These are phyloP conservation scores for Bimuria novae-zelandiae DNA, from an alignment of 2,329 filamentous ascomycete species.

Conservation along the genomic window DNA sequence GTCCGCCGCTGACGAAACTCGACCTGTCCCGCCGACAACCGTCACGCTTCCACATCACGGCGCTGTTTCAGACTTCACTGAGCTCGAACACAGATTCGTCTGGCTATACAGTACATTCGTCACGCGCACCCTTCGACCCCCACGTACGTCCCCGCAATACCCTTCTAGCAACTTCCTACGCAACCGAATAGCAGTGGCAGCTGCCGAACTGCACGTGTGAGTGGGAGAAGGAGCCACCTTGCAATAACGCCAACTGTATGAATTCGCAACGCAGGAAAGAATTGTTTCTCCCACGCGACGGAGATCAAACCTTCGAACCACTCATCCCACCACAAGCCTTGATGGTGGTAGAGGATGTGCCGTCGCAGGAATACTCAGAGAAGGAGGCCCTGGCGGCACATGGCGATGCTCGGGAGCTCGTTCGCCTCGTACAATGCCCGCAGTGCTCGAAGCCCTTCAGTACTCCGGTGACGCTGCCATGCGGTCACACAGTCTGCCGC, in stretches of 20 bases:
- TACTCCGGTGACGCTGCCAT: constrained; percentile 76
- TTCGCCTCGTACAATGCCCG: constrained; percentile 78
- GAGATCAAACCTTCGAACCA: constrained; percentile 38
- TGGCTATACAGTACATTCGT: background rate
- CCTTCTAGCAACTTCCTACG: constrained; percentile 13
- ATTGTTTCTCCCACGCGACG: constrained; percentile 38
- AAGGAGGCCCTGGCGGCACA: constrained; percentile 52
- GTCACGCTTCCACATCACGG: background rate
- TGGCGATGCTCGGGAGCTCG: constrained; percentile 64
- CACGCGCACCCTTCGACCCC: background rate
- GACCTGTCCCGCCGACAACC: background rate
- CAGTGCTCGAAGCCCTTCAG: constrained; percentile 71
- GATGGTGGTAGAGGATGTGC: constrained; percentile 50
- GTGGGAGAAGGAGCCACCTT: constrained; percentile 16
- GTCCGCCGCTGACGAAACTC: constrained; percentile 7
- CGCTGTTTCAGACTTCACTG: background rate
- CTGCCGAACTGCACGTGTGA: constrained; percentile 26
- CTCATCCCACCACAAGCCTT: constrained; percentile 39
- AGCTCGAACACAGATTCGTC: background rate
- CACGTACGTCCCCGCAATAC: background rate
- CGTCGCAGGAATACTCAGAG: constrained; percentile 37
- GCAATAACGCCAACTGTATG: constrained; percentile 36
- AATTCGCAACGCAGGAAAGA: constrained; percentile 41
- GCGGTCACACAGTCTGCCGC: constrained; percentile 78
- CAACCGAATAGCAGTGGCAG: constrained; percentile 5